Evolutionary conservation across 345 rosid species (phyloP).

Genomic region (Iberis pinnata): DNA sequence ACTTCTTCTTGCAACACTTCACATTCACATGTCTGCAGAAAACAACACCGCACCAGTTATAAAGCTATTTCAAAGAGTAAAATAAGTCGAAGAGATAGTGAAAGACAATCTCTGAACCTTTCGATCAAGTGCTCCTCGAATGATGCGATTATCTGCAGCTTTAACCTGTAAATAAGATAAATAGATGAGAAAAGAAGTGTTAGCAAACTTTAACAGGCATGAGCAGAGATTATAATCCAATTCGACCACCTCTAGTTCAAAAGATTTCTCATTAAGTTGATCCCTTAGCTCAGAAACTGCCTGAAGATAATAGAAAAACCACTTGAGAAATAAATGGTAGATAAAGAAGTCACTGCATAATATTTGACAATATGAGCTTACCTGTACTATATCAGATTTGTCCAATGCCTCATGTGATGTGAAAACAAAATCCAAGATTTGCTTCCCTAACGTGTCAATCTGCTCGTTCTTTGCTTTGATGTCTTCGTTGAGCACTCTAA

Average conservation of each 20-base stretch:
- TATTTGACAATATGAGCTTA: conserved; percentile 31
- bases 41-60: conserved; percentile 18
- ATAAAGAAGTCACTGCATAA: conserved; percentile 1
- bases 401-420: conserved; percentile 53
- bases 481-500: conserved; percentile 55
- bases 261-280: conserved; percentile 84
- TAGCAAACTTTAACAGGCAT: neutral
- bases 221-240: neutral
- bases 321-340: conserved; percentile 17
- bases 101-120: conserved; percentile 45
- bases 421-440: conserved; percentile 57
- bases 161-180: conserved; percentile 55
- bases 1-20: conserved; percentile 61
- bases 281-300: conserved; percentile 60
- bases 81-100: neutral
- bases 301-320: conserved; percentile 45
- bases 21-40: conserved; percentile 64
- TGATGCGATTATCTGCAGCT: conserved; percentile 82
- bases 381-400: conserved; percentile 56
- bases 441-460: conserved; percentile 69
- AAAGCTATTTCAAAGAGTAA: neutral
- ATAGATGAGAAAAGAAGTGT: conserved; percentile 8
- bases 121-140: conserved; percentile 78
- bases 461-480: conserved; percentile 70
- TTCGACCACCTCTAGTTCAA: conserved; percentile 78